Conservation (phyloP, 2,329 filamentous ascomycete genomes). For the Huntiella omanensis region DNA sequence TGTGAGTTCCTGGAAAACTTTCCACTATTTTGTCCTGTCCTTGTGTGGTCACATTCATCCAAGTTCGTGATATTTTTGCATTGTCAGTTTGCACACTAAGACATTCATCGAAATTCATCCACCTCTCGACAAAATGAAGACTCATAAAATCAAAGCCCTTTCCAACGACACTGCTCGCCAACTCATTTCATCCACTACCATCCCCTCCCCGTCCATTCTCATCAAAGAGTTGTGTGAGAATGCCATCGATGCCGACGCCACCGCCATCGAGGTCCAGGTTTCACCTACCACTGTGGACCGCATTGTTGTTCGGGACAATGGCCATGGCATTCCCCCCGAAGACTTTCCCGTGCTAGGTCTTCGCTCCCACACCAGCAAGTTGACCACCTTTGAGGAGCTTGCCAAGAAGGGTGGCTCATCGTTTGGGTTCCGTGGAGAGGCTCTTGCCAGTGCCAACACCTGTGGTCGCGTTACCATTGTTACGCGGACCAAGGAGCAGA, state of each 20-base stretch:
- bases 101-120: neutral
- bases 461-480: conserved; percentile 41
- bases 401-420: conserved; percentile 33
- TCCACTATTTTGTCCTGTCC: no score
- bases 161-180: conserved; percentile 30
- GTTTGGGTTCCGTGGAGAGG: conserved; percentile 62
- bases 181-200: conserved; percentile 40
- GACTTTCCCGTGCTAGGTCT: conserved; percentile 46
- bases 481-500: conserved; percentile 43
- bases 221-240: conserved; percentile 69
- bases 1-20: no score
- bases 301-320: conserved; percentile 55
- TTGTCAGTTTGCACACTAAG: no score
- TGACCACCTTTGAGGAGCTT: conserved; percentile 44
- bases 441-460: conserved; percentile 45
- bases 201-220: conserved; percentile 39
- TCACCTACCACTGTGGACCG: conserved; percentile 47
- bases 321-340: conserved; percentile 44
- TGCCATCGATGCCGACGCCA: conserved; percentile 52
- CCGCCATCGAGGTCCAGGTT: conserved; percentile 43
- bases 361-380: conserved; percentile 56
- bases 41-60: no score
- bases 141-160: conserved; percentile 25
- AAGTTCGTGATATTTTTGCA: no score
- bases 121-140: conserved; percentile 20